Evolutionary conservation across 2,329 filamentous ascomycete species (phyloP), one percentile per base, ranked within the genome.

Genomic region (Colletotrichum sansevieriae): DNA sequence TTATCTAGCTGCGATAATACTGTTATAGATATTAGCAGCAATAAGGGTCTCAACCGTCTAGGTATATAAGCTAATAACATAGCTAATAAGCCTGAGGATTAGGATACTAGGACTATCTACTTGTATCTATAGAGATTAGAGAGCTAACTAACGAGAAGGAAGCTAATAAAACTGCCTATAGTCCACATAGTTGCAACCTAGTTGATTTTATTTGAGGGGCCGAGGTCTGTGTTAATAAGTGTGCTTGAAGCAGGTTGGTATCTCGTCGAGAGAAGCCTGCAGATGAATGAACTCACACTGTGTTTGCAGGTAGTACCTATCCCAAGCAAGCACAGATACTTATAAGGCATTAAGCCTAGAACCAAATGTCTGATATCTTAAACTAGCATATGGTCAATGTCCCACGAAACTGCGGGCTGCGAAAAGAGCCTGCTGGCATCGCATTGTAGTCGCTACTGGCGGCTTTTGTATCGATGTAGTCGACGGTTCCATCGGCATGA

Each of bases 361-460:
- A 18, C 18, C 18, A 18, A 18, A 18, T 18, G 18, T 18, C 18
- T 25, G 70, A 56, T 18, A 18, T 35, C 13, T 9, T 54, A 25
- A 41, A 12, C 8, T 18, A 35, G 72, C 76, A 56, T 72, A 78
- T 76, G 41, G 74, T 70, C 1, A 83, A 75, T 5, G 81, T 83
- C 6, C 81, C 80, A 37, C 83, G 74, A 65, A 83, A 83, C 49
- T 79, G 76, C 2, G 75, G 64, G 55, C 78, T 82, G 33, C 71
- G 73, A 71, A 79, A 83, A 73, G 83, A 83, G 18, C 13, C 80
- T 29, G 63, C 58, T 1, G 80, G 81, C 80, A 84, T 81, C 10
- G 74, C 73, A 7, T 78, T 75, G 4, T 79, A 63, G 4, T 80
- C 78, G 9, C 82, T 81, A 6, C 82, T 82, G n/a, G 83, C 73